A percentile compares a stretch with the other conserved stretches of the same genome.
Evolutionary conservation across 208 protist species (phyloP).

Genomic region (Jaenimonas drosophilae): DNA sequence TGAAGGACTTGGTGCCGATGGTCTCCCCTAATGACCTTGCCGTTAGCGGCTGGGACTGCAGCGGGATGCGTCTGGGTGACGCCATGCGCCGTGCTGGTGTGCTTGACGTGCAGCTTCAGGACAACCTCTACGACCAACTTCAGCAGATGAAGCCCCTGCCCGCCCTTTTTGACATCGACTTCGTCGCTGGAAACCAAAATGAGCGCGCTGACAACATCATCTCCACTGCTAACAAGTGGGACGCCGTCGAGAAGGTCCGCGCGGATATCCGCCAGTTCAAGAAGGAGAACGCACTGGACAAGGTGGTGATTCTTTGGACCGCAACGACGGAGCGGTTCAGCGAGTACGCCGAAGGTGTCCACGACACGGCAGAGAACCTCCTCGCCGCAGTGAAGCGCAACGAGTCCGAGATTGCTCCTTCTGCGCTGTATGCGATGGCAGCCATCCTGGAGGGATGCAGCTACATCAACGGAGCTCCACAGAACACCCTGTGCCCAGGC

Average conservation of each 20-base stretch:
- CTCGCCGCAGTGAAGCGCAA: constrained; percentile 80
- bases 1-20: constrained; percentile 95
- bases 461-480: constrained; percentile 98
- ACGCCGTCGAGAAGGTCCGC: constrained; percentile 92
- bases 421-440: constrained; percentile 94
- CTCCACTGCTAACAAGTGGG: constrained; percentile 71
- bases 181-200: constrained; percentile 97
- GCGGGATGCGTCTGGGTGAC: constrained; percentile 85
- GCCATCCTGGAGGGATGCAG: constrained; percentile 94
- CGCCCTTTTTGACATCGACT: constrained; percentile 95
- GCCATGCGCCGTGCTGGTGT: constrained; percentile 95
- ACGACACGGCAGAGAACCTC: constrained; percentile 96
- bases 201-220: constrained; percentile 97
- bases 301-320: constrained; percentile 98
- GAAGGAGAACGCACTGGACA: constrained; percentile 88
- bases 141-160: constrained; percentile 89
- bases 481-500: constrained; percentile 98
- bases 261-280: constrained; percentile 92
- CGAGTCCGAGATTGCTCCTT: constrained; percentile 93
- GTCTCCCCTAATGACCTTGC: constrained; percentile 96
- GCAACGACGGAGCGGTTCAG: constrained; percentile 98
- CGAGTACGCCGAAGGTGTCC: constrained; percentile 83
- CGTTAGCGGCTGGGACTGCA: constrained; percentile 98
- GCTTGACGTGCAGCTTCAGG: constrained; percentile 91
- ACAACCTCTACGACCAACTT: constrained; percentile 78